Conservation (phyloP, 768 basidiomycete species). For the Russula lepida region DNA sequence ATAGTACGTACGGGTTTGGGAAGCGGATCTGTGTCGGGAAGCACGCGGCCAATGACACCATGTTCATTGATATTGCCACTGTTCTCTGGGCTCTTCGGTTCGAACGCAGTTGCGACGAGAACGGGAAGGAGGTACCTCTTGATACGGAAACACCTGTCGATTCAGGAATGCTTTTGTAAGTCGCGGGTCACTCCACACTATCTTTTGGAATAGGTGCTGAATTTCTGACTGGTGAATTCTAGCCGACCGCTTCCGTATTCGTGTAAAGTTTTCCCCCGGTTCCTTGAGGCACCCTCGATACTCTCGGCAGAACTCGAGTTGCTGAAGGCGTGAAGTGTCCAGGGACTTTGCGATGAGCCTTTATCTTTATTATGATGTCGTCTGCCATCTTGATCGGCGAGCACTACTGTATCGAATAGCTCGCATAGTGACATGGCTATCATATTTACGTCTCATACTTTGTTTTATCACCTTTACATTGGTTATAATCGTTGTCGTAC, state of each 20-base stretch:
- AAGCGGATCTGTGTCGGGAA: slow-evolving; percentile 19
- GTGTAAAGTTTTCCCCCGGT: slow-evolving; percentile 2
- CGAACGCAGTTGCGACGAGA: slow-evolving; percentile 3
- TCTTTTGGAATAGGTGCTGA: not conserved
- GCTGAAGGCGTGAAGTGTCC: not conserved
- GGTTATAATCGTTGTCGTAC: no score
- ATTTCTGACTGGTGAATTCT: not conserved
- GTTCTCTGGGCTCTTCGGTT: slow-evolving; percentile 20
- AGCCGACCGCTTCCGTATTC: not conserved
- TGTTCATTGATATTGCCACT: slow-evolving; percentile 21
- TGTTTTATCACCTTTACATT: no score
- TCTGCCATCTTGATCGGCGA: not conserved
- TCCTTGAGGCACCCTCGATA: not conserved
- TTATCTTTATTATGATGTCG: not conserved
- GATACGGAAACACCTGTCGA: not conserved
- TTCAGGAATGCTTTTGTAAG: slow-evolving; percentile 16
- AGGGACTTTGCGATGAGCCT: no score
- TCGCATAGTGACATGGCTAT: not conserved
- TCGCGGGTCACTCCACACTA: not conserved
- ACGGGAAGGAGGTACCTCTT: slow-evolving; percentile 5
- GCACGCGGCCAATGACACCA: slow-evolving; percentile 15
- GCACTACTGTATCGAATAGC: not conserved
- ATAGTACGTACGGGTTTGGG: slow-evolving; percentile 16
- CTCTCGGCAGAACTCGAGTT: slow-evolving; percentile 4
- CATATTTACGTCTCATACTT: no score